Base-by-base conservation (phyloP, 1,284 basidiomycete genomes). In the Termitomyces sp. region DNA sequence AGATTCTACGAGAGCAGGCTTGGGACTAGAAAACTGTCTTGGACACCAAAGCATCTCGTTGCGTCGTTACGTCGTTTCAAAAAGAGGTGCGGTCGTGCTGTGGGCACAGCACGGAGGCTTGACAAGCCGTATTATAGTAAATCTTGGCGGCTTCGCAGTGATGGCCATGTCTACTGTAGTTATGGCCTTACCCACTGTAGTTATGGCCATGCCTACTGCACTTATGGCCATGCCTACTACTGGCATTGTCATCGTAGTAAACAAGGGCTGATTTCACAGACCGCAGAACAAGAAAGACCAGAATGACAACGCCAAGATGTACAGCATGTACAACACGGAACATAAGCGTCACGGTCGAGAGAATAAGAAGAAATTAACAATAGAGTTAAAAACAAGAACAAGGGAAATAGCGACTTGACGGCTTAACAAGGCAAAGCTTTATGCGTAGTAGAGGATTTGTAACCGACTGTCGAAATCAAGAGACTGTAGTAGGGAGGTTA, bases 381-480 rank as follows among this genome's bases (percentile, higher is more conserved):
- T 49, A 54, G 33, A 48, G 8, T 26, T 3, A 26, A 44, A 31
- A 54, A 39, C 34, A 54, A 50, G 53, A 24, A 50, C 40, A 49
- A 43, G 40, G 17, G 24, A 10, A 36, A 40, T 9, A 15, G 28
- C 52, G 10, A 42, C 8, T 21, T 38, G 31, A 19, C 30, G 34
- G 24, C 9, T 24, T 7, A 17, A n/a, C 12, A 7, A 12, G 12
- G 13, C 9, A 39, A 10, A 5, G 30, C 19, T 0, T 39, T 15
- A 19, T 39, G 19, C 15, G 34, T 7, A 7, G 12, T 30, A 31
- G 17, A 50, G 19, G 13, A 31, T 40, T 8, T n/a, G 5, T 30
- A 17, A 30, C n/a, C n/a, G 17, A 10, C 6, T 40, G 34, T 19
- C 8, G 9, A 19, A 10, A 13, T 15, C 19, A 9, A 34, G 15